These are phyloP conservation scores for Thalassiosira pacifica DNA, from an alignment of 352 stramenopile genomes.

Conservation along the genomic window DNA sequence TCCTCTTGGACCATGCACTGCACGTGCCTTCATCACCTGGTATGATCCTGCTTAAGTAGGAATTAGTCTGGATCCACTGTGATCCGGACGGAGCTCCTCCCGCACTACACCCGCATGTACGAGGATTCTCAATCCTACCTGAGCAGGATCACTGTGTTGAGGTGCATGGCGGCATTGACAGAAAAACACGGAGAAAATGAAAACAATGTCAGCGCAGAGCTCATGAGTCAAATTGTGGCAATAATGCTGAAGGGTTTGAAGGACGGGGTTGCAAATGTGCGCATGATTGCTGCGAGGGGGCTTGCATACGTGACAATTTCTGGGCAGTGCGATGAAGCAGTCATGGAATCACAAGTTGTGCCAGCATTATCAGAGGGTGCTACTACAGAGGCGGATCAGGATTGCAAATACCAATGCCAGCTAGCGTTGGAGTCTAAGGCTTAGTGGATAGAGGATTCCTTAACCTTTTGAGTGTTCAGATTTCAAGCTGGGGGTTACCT, in stretches of 20 bases:
- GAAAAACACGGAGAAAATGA: constrained; percentile 83
- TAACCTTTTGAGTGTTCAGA: background rate
- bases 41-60: too few species aligned
- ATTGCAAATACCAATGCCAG: constrained; percentile 66
- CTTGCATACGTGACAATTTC: constrained; percentile 61
- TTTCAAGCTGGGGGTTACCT: background rate
- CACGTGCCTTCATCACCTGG: too few species aligned
- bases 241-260: constrained; percentile 92
- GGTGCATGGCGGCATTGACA: constrained; percentile 86
- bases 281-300: constrained; percentile 90
- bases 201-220: constrained; percentile 65
- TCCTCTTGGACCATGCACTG: too few species aligned
- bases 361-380: constrained; percentile 59
- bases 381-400: constrained; percentile 48
- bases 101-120: constrained; percentile 80
- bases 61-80: too few species aligned
- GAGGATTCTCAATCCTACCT: constrained; percentile 79
- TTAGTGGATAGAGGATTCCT: constrained; percentile 10
- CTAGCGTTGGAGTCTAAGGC: constrained; percentile 53
- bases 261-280: constrained; percentile 94
- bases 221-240: constrained; percentile 85
- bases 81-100: too few species aligned
- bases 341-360: constrained; percentile 50
- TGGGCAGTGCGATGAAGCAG: constrained; percentile 50
- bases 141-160: constrained; percentile 83